Conservation (phyloP, 139 green algal genomes). For the Picochlorum sp. region DNA sequence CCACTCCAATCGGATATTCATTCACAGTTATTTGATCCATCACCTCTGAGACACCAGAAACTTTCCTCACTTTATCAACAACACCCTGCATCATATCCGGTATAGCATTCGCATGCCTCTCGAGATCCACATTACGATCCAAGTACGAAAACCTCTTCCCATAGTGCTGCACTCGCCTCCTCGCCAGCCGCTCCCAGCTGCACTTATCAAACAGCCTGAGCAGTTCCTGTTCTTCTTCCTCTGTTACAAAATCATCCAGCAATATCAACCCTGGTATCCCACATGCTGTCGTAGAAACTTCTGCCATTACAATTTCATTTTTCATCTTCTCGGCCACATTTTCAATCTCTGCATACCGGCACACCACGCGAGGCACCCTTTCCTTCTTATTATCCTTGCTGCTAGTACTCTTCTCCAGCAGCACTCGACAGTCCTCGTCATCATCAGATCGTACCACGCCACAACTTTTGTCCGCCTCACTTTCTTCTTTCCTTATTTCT, state of each 20-base stretch:
- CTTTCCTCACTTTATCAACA: constrained; percentile 2
- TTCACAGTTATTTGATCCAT: constrained; percentile 86
- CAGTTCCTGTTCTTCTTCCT: constrained; percentile 43
- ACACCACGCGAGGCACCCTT: not conserved
- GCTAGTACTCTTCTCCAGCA: not conserved
- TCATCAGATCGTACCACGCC: no score
- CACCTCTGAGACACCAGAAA: not conserved
- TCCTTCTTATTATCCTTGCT: not conserved
- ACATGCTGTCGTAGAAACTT: constrained; percentile 7
- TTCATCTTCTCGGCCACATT: no score
- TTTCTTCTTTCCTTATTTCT: no score
- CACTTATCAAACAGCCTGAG: constrained; percentile 33
- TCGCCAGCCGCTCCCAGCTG: constrained; percentile 53
- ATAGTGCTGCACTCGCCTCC: constrained; percentile 77
- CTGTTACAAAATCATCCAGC: constrained; percentile 41
- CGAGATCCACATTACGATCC: constrained; percentile 9
- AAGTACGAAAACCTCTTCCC: constrained; percentile 67
- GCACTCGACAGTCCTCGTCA: no score
- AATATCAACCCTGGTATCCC: constrained; percentile 56
- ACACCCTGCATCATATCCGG: not conserved
- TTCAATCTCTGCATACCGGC: not conserved
- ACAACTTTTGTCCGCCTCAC: no score
- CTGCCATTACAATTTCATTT: not conserved
- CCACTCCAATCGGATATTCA: constrained; percentile 84
- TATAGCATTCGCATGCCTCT: not conserved